Base-by-base conservation (phyloP, 306 rosid genomes). In the Prunus davidiana region DNA sequence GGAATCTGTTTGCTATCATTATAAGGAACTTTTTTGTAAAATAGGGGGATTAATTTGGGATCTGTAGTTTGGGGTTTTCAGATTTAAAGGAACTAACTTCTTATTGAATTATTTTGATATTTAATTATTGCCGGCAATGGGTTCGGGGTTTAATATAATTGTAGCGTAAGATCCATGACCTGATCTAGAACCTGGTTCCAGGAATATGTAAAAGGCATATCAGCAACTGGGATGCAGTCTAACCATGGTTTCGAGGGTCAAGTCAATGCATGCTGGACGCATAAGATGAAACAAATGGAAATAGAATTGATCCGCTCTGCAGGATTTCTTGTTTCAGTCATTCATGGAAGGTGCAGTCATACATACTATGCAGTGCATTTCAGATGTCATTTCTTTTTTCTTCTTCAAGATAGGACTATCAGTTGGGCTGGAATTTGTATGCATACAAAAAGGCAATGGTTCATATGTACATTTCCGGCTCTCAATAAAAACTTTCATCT, bases 231-330 rank as follows among this genome's bases (percentile, higher is more conserved):
- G 55, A 89, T 96, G 98, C 99, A 96, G 84, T 83, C 91, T 70
- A 88, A 82, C 73, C n/a, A 78, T 71, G 97, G 99, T 76, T 91
- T 96, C 5, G 90, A 84, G 46, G 99, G 99, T 69, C 99, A 96
- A 84, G 64, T 89, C 74, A 83, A 86, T 86, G 98, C 97, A 64
- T 92, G 99, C 77, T 92, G 98, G 99, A 96, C 82, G 0, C 99
- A 96, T 80, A 91, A 86, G 79, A 68, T 96, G 89, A 91, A 89
- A 14, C 79, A 64, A 64, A n/a, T 76, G 67, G 98, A 96, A 75
- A 86, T 89, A 8, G 96, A 92, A 54, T 66, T 34, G 62, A 91
- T 96, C 77, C 86, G 86, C 54, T 87, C 96, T 18, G 91, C 91
- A 54, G 92, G 96, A 72, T 87, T 91, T 86, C 95, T 87, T 67